phyloP scores from a whole-genome alignment of 164 flowering plant species.

The Vitis riparia region DNA sequence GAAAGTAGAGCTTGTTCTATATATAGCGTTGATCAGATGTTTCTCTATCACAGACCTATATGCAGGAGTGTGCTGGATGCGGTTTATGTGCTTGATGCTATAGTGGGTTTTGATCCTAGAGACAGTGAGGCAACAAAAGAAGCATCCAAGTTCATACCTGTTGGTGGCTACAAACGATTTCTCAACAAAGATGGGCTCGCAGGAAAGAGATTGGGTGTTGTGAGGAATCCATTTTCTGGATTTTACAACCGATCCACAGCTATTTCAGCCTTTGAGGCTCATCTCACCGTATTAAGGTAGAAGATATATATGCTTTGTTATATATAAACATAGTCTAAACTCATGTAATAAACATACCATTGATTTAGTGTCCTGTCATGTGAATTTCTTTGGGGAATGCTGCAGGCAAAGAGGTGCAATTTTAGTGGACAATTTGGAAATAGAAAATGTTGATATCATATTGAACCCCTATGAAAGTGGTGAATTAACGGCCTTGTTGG shows the following conservation, averaged over 20 bases:
- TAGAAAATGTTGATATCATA: slow-evolving; percentile 24
- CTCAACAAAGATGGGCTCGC: slow-evolving; percentile 27
- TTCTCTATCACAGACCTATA: slow-evolving; percentile 20
- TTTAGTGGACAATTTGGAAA: slow-evolving; percentile 36
- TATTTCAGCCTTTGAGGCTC: slow-evolving; percentile 31
- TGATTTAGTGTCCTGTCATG: no score
- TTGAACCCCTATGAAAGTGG: slow-evolving; percentile 13
- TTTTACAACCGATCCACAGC: slow-evolving; percentile 15
- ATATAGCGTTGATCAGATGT: not conserved
- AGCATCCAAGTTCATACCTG: slow-evolving; percentile 20
- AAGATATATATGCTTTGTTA: no score
- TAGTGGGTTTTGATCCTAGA: slow-evolving; percentile 30
- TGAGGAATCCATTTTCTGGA: slow-evolving; percentile 35
- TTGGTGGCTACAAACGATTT: slow-evolving; percentile 29
- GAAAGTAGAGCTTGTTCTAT: no score
- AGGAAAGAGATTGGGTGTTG: slow-evolving; percentile 34
- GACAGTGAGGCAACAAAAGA: slow-evolving; percentile 29
- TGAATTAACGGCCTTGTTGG: slow-evolving; percentile 18
- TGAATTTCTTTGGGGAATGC: not conserved
- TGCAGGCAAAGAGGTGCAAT: slow-evolving; percentile 39
- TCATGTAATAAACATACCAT: no score
- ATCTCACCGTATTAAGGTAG: slow-evolving; percentile 36
- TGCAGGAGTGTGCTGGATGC: slow-evolving; percentile 42
- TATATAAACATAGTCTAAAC: no score
- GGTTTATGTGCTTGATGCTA: slow-evolving; percentile 33